These are phyloP conservation scores for Sphenostylis stenocarpa DNA, from an alignment of 306 rosid species.

Conservation along the genomic window DNA sequence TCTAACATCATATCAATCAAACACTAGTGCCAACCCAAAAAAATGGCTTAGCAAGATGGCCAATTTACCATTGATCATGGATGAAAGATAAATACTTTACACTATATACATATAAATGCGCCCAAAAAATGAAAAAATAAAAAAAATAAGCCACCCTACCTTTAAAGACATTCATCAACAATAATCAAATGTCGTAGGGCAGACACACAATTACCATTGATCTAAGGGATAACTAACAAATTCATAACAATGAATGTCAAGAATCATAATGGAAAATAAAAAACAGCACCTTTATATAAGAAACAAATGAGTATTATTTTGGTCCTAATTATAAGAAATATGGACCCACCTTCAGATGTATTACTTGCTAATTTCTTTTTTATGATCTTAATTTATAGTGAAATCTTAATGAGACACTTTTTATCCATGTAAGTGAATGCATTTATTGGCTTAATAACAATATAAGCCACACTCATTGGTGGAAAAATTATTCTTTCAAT, in stretches of 20 bases:
- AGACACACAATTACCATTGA: constrained; percentile 9
- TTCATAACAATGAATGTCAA: neutral
- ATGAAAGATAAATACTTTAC: neutral
- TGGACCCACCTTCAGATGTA: too few species aligned
- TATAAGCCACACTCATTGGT: too few species aligned
- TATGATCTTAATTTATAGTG: too few species aligned
- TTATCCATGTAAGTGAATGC: too few species aligned
- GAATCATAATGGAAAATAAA: neutral
- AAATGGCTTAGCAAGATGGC: neutral
- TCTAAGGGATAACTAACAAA: neutral
- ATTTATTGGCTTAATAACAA: too few species aligned
- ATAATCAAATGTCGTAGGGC: neutral
- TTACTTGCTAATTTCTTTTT: too few species aligned
- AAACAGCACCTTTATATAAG: too few species aligned
- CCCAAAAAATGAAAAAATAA: neutral
- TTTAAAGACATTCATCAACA: neutral
- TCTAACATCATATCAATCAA: neutral
- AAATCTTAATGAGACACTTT: too few species aligned
- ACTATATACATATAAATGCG: neutral
- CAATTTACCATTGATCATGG: neutral
- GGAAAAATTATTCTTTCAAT: too few species aligned
- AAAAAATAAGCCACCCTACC: neutral
- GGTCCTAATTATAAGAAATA: too few species aligned
- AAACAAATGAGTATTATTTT: too few species aligned
- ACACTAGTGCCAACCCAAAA: neutral